Conservation (phyloP, 2,329 filamentous ascomycete genomes). For the Aspergillus hortae region DNA sequence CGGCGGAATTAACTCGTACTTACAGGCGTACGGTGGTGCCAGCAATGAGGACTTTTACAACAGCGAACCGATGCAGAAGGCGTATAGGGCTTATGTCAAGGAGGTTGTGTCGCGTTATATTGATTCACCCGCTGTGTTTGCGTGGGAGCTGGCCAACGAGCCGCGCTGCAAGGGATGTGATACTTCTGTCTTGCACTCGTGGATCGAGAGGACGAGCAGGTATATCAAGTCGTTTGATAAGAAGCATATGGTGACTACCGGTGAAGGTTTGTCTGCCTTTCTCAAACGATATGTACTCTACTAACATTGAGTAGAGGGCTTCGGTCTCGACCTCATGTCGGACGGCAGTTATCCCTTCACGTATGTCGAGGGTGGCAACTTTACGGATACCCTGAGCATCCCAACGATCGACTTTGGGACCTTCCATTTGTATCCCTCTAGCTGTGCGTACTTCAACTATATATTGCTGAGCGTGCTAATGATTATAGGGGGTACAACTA, state of each 20-base stretch:
- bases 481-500: slow-evolving; percentile 29
- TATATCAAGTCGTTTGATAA: background rate
- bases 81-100: background rate
- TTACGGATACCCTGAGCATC: slow-evolving; percentile 51
- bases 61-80: slow-evolving; percentile 29
- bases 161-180: background rate
- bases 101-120: background rate
- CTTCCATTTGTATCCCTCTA: slow-evolving; percentile 50
- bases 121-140: slow-evolving; percentile 3
- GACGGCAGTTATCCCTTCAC: slow-evolving; percentile 54
- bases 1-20: slow-evolving; percentile 60
- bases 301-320: background rate
- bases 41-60: slow-evolving; percentile 56
- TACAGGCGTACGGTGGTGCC: slow-evolving; percentile 50
- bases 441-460: slow-evolving; percentile 34
- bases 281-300: no score
- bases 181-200: background rate
- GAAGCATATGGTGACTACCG: slow-evolving; percentile 1
- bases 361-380: slow-evolving; percentile 52
- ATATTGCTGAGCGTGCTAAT: background rate
- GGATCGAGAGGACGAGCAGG: background rate
- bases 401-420: slow-evolving; percentile 55
- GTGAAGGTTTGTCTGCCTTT: background rate
- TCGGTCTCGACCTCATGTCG: slow-evolving; percentile 32
- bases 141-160: slow-evolving; percentile 1